Percentiles rank a stretch among this genome's conserved stretches.
Conservation (phyloP, 257 asterid genomes). For the Cordia subcordata region DNA sequence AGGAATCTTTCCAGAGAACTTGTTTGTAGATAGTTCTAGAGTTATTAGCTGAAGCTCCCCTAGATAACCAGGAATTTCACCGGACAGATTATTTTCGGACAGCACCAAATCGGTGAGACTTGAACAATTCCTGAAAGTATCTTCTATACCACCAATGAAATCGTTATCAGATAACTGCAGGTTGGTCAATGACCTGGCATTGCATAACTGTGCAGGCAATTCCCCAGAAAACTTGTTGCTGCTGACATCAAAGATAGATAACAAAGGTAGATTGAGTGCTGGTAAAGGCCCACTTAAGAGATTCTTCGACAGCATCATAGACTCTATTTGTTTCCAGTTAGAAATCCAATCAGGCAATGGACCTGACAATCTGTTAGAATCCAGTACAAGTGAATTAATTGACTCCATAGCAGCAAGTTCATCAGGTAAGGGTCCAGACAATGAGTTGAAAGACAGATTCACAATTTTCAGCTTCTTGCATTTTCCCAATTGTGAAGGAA, state of each 20-base stretch:
- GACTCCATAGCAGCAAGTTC: conserved; percentile 48
- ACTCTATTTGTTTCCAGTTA: conserved; percentile 46
- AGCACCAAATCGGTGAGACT: conserved; percentile 45
- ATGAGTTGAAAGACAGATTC: conserved; percentile 53
- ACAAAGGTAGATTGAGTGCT: conserved; percentile 43
- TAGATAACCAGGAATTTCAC: conserved; percentile 60
- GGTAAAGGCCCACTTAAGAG: conserved; percentile 54
- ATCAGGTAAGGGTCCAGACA: conserved; percentile 51
- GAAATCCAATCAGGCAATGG: conserved; percentile 69
- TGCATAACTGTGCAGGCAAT: conserved; percentile 49
- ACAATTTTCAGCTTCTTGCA: conserved; percentile 46
- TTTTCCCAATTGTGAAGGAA: conserved; percentile 56
- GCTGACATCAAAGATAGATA: conserved; percentile 47
- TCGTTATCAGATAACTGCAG: conserved; percentile 48
- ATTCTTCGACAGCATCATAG: conserved; percentile 50
- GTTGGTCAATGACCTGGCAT: conserved; percentile 33
- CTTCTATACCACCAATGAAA: conserved; percentile 49
- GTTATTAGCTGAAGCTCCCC: conserved; percentile 52
- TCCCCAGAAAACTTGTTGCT: conserved; percentile 58
- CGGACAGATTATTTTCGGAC: conserved; percentile 53
- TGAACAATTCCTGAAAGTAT: conserved; percentile 42
- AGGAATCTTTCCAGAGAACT: conserved; percentile 54
- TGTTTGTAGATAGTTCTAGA: conserved; percentile 57
- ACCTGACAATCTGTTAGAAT: conserved; percentile 58
- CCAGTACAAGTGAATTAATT: conserved; percentile 41